Percentiles rank a stretch among this genome's conserved stretches.
Conservation (phyloP, 1,284 basidiomycete species). For the Microbotryum violaceum region DNA sequence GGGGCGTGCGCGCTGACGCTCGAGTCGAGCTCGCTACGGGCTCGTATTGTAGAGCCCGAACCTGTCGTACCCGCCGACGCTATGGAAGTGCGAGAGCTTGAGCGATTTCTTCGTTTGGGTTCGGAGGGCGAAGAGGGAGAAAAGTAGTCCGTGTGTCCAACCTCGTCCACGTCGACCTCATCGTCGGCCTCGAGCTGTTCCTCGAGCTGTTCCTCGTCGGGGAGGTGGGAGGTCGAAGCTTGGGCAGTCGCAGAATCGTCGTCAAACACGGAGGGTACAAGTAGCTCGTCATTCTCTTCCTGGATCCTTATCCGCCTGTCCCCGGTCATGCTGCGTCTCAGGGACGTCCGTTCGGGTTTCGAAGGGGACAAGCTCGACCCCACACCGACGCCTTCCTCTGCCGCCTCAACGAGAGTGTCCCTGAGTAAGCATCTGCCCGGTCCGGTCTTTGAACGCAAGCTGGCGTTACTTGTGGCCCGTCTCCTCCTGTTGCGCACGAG, state of each 20-base stretch:
- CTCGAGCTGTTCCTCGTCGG: neutral
- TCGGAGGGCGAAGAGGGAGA: neutral
- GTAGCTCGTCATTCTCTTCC: no score
- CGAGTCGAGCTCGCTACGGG: conserved; percentile 44
- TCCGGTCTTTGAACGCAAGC: no score
- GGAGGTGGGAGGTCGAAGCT: no score
- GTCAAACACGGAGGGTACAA: no score
- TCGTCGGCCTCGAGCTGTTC: neutral
- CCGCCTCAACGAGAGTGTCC: no score
- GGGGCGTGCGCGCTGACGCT: conserved; percentile 16
- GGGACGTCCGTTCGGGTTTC: no score
- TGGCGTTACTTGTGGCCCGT: neutral
- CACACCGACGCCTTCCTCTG: no score
- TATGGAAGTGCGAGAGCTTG: conserved; percentile 20
- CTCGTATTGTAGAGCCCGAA: conserved; percentile 40
- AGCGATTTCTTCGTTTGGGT: conserved; percentile 4
- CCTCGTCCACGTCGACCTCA: neutral
- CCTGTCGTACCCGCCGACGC: conserved; percentile 12
- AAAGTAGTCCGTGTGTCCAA: neutral
- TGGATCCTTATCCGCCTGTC: no score
- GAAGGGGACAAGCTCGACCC: no score
- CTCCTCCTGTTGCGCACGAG: conserved; percentile 29
- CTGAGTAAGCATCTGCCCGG: no score
- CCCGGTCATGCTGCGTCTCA: no score
- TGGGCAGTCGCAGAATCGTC: no score